Evolutionary conservation across 345 rosid genomes (phyloP).

Genomic region (Rubroshorea leprosula): DNA sequence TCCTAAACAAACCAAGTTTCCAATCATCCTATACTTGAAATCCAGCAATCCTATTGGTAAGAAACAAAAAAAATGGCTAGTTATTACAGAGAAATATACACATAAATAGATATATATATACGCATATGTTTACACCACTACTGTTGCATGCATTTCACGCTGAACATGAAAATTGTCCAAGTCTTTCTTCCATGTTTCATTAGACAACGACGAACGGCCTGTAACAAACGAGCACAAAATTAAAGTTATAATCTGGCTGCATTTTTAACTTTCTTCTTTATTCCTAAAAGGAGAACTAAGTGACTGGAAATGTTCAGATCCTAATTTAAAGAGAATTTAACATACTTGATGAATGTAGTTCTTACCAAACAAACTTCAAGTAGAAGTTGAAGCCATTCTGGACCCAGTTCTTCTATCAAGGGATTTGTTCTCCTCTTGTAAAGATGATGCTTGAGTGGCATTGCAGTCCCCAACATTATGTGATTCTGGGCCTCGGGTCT

Average conservation of each 20-base stretch:
- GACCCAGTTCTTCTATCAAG: slow-evolving; percentile 11
- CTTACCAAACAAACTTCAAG: slow-evolving; percentile 14
- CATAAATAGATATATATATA: slow-evolving; percentile 3
- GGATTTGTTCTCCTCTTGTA: neutral
- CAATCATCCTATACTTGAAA: neutral
- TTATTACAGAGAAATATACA: neutral
- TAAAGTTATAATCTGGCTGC: no score
- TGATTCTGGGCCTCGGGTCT: slow-evolving; percentile 18
- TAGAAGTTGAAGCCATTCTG: slow-evolving; percentile 8
- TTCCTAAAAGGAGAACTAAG: no score
- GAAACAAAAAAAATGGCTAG: neutral
- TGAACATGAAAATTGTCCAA: neutral
- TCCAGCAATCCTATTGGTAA: neutral
- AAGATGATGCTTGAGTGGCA: slow-evolving; percentile 18
- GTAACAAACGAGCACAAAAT: no score
- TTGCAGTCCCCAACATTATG: slow-evolving; percentile 16
- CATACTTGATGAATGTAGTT: slow-evolving; percentile 2
- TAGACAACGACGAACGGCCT: neutral
- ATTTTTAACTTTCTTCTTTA: no score
- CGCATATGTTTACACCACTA: slow-evolving; percentile 8
- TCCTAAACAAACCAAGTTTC: no score
- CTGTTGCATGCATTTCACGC: no score
- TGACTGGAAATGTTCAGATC: no score
- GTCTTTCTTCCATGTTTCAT: neutral
- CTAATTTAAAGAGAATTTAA: no score